Evolutionary conservation across 805 yeast genomes (phyloP).

Genomic region (Metschnikowia gelsemii): DNA sequence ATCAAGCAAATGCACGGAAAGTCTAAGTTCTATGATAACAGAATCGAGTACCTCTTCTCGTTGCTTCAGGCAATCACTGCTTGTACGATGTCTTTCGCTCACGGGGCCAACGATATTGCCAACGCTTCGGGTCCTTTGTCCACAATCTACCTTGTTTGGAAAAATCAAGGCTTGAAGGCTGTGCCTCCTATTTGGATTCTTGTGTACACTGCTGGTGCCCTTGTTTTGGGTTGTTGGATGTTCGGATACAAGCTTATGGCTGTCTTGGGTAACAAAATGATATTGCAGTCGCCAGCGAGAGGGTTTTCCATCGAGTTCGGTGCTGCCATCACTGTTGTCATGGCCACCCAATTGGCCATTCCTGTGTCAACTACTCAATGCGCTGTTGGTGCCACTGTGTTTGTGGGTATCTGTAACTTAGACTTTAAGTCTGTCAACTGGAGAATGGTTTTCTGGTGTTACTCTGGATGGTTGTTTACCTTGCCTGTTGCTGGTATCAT

Average conservation of each 20-base stretch:
- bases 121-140: constrained; percentile 77
- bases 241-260: constrained; percentile 70
- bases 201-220: constrained; percentile 63
- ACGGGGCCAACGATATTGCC: constrained; percentile 77
- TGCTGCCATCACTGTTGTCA: constrained; percentile 70
- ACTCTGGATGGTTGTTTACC: constrained; percentile 70
- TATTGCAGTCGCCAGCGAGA: constrained; percentile 74
- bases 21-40: constrained; percentile 68
- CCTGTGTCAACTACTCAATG: constrained; percentile 80
- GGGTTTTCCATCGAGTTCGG: constrained; percentile 77
- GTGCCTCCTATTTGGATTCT: constrained; percentile 73
- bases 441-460: constrained; percentile 74
- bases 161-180: constrained; percentile 49
- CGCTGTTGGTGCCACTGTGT: constrained; percentile 76
- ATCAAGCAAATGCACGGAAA: constrained; percentile 51
- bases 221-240: constrained; percentile 69
- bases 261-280: constrained; percentile 70
- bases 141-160: constrained; percentile 63
- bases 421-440: constrained; percentile 67
- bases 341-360: constrained; percentile 70
- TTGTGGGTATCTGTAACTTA: constrained; percentile 70
- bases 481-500: constrained; percentile 72
- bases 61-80: constrained; percentile 72
- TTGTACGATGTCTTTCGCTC: constrained; percentile 77
- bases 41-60: constrained; percentile 66